Evolutionary conservation across 495 filamentous ascomycete genomes (phyloP), one percentile per base, ranked within the genome.

Genomic region (Hypomontagnella monticulosa): DNA sequence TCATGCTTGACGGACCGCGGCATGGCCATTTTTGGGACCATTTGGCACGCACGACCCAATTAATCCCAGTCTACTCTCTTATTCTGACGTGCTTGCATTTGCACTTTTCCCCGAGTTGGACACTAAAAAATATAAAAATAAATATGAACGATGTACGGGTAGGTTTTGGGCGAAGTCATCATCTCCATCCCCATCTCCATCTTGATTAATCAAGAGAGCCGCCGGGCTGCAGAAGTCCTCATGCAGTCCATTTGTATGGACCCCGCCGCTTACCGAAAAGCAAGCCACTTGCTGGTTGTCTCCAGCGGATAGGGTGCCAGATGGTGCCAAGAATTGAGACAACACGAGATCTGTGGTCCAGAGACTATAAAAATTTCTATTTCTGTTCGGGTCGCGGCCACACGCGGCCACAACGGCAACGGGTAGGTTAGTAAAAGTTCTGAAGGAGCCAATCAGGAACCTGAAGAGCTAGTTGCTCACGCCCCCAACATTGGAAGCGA

Each of bases 311-410:
- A 60, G 15, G 42, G 34, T 63, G 66, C 66, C 66, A 69, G 60
- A 60, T 15, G 42, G 34, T 63, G 66, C 66, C 66, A 69, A 63
- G 66, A 36, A 44, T 53, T 40, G n/a, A 16, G 54, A 54, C 36
- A 63, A 59, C 54, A 63, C 54, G 60, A 69, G 66, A 69, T 69
- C 66, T 69, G 47, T 69, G 59, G 66, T 42, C 40, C 27, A 61
- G 50, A 63, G 48, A 51, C 36, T 14, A 50, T 61, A 37, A 51
- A 41, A 20, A 51, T 60, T 68, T 69, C 66, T 69, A 69, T 69
- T 69, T 63, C 43, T 60, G 60, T 60, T 38, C 54, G 11, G 66
- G 54, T 38, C 60, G 60, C 38, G 55, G 44, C 66, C 60, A 53
- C 32, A 42, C 60, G 60, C 38, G 55, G 44, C 66, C 60, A 53